A percentile compares a stretch with the other conserved stretches of the same genome.
Conservation (phyloP, 345 rosid species). For the Sonneratia alba region DNA sequence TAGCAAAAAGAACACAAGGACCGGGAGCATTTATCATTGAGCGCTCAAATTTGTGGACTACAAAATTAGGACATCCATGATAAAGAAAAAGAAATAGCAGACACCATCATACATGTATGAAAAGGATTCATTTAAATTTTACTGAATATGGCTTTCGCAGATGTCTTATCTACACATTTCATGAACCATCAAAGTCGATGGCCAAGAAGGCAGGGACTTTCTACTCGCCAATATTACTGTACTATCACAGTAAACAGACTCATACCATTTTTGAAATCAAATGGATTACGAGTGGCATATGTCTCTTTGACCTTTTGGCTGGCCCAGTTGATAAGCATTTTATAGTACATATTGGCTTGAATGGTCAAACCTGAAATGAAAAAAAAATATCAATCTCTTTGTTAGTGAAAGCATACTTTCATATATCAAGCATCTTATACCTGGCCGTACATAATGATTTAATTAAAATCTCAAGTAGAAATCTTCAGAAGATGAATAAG, state of each 20-base stretch:
- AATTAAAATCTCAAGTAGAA: not conserved
- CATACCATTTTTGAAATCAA: conserved; percentile 89
- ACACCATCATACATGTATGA: not conserved
- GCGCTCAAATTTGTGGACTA: conserved; percentile 74
- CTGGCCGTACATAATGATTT: not conserved
- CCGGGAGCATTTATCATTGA: conserved; percentile 76
- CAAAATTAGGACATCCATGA: conserved; percentile 17
- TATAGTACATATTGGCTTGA: conserved; percentile 97
- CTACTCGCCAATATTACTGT: not conserved
- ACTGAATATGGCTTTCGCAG: not conserved
- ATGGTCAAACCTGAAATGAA: conserved; percentile 72
- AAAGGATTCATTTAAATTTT: not conserved
- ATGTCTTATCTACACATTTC: not conserved
- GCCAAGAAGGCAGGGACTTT: not conserved
- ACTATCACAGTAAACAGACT: not conserved
- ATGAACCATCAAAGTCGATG: not conserved
- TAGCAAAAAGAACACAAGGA: conserved; percentile 96
- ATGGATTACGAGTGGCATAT: conserved; percentile 55
- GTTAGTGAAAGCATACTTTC: not conserved
- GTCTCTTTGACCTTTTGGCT: conserved; percentile 86
- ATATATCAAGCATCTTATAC: not conserved
- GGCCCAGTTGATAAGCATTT: conserved; percentile 95
- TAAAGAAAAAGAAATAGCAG: not conserved
- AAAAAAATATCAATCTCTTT: conserved; percentile 6
- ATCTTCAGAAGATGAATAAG: not conserved